A percentile compares a stretch with the other conserved stretches of the same genome.
Conservation (phyloP, 768 basidiomycete species). For the Termitomyces heimii region DNA sequence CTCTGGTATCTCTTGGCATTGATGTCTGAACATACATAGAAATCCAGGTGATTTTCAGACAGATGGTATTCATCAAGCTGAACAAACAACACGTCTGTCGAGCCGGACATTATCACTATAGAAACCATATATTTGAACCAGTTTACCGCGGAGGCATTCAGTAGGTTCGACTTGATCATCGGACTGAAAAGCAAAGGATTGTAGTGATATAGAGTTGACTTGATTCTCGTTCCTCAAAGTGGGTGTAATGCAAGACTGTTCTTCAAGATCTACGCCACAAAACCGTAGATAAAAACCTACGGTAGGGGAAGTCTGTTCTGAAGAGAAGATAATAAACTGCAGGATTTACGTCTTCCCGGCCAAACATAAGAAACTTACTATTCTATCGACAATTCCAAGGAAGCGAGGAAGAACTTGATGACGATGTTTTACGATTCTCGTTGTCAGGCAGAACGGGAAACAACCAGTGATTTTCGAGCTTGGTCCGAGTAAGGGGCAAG, state of each 20-base stretch:
- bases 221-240: too few relatives aligned
- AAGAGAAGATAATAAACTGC: background rate
- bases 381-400: background rate
- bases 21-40: background rate
- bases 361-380: background rate
- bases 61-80: background rate
- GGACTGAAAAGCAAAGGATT: background rate
- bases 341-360: too few relatives aligned
- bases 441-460: background rate
- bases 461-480: background rate
- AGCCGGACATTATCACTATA: background rate
- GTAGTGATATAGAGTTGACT: background rate
- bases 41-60: background rate
- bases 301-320: background rate
- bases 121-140: background rate
- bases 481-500: too few relatives aligned
- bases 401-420: background rate
- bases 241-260: background rate
- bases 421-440: background rate
- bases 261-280: background rate
- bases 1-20: background rate
- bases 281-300: background rate
- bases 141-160: background rate
- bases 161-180: background rate
- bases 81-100: background rate